Percentiles rank a stretch among this genome's conserved stretches.
Conservation (phyloP, 2,329 filamentous ascomycete genomes). For the Claviceps africana region DNA sequence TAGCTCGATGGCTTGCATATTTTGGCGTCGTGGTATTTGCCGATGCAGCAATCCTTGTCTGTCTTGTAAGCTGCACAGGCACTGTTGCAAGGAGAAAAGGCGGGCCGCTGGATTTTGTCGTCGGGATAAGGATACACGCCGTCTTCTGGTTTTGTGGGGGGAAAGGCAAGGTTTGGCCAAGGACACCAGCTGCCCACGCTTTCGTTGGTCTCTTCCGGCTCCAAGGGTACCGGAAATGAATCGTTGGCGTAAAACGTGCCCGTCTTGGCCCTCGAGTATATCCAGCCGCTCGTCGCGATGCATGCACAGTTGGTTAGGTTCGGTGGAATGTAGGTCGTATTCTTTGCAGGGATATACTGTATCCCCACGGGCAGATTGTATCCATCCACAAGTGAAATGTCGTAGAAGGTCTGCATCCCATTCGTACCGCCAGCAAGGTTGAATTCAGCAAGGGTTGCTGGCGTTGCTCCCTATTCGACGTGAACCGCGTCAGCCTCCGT, state of each 20-base stretch:
- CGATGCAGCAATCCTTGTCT: slow-evolving; percentile 62
- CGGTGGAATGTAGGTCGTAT: slow-evolving; percentile 53
- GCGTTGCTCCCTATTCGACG: slow-evolving; percentile 46
- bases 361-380: slow-evolving; percentile 65
- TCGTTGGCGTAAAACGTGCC: slow-evolving; percentile 48
- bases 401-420: slow-evolving; percentile 58
- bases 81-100: slow-evolving; percentile 65
- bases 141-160: slow-evolving; percentile 55
- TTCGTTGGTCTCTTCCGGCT: slow-evolving; percentile 40
- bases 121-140: slow-evolving; percentile 73
- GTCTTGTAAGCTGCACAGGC: slow-evolving; percentile 57
- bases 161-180: slow-evolving; percentile 58
- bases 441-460: slow-evolving; percentile 69
- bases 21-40: slow-evolving; percentile 47
- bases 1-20: slow-evolving; percentile 56
- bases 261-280: slow-evolving; percentile 39
- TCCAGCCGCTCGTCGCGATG: slow-evolving; percentile 53
- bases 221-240: slow-evolving; percentile 54
- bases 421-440: slow-evolving; percentile 53
- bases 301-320: slow-evolving; percentile 67
- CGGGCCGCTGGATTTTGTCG: slow-evolving; percentile 52
- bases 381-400: slow-evolving; percentile 73
- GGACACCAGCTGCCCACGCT: slow-evolving; percentile 61
- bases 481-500: background rate
- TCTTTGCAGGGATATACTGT: slow-evolving; percentile 44